phyloP scores from a whole-genome alignment of 306 rosid species.

The Rosa lucieae region DNA sequence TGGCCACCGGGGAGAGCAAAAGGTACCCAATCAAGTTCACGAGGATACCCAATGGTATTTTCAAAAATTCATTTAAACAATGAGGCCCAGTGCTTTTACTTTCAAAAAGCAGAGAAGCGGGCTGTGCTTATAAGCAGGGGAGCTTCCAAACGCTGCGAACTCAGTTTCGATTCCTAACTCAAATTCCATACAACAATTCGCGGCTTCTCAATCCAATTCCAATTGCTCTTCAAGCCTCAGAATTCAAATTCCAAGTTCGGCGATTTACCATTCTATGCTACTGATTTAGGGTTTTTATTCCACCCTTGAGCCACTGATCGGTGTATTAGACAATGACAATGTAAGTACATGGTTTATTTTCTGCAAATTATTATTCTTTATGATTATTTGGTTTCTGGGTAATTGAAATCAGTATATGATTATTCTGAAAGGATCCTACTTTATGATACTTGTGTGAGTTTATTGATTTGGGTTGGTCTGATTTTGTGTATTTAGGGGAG shows the following conservation, averaged over 20 bases:
- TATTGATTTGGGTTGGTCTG: slow-evolving; percentile 1
- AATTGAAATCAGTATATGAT: not conserved
- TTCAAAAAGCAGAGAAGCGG: too few species aligned
- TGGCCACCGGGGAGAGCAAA: too few species aligned
- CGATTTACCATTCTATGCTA: not conserved
- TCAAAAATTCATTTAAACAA: too few species aligned
- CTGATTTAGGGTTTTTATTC: slow-evolving; percentile 2
- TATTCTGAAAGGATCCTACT: not conserved
- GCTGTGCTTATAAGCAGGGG: not conserved
- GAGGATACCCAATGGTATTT: too few species aligned
- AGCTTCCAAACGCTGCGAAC: too few species aligned
- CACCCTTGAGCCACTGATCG: not conserved
- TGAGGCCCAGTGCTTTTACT: too few species aligned
- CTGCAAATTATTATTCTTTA: not conserved
- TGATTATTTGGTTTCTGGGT: not conserved
- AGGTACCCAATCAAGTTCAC: too few species aligned
- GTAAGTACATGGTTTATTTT: slow-evolving; percentile 15
- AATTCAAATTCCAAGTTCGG: not conserved
- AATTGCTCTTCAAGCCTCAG: not conserved
- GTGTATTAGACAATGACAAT: slow-evolving; percentile 16
- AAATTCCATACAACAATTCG: too few species aligned
- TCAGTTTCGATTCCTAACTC: not conserved
- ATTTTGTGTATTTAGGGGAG: slow-evolving; percentile 48
- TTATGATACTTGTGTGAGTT: not conserved
- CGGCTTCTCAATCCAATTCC: not conserved